Conservation (phyloP, 805 yeast genomes). For the Ogataea pini region DNA sequence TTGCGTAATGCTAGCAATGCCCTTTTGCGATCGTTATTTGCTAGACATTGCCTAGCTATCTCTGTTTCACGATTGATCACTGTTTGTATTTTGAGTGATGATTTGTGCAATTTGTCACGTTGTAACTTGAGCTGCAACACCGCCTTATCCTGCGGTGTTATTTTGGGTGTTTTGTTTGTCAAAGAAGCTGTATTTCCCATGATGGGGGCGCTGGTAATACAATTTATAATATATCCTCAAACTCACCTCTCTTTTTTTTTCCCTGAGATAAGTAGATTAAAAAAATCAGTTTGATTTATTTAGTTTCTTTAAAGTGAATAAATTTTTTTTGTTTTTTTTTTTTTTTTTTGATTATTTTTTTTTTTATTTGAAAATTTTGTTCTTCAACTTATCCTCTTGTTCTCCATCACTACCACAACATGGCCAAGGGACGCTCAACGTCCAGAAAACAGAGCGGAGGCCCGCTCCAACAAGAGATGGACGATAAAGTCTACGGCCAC, state of each 20-base stretch:
- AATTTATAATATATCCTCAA: too few relatives aligned
- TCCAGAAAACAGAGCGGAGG: conserved; percentile 23
- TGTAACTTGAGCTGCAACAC: conserved; percentile 84
- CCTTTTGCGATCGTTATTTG: conserved; percentile 51
- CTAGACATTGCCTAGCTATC: conserved; percentile 58
- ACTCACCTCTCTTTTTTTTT: too few relatives aligned
- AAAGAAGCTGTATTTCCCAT: conserved; percentile 39
- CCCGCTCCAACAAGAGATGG: conserved; percentile 40
- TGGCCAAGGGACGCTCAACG: conserved; percentile 23
- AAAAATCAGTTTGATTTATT: too few relatives aligned
- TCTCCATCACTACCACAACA: conserved; percentile 5
- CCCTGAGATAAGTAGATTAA: too few relatives aligned
- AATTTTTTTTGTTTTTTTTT: background rate
- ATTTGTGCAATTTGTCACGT: conserved; percentile 78
- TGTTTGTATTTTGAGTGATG: conserved; percentile 57
- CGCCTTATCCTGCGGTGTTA: conserved; percentile 85
- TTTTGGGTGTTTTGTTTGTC: conserved; percentile 57
- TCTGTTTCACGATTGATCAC: conserved; percentile 63
- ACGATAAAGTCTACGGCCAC: conserved; percentile 56
- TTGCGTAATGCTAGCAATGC: conserved; percentile 73
- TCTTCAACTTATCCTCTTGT: background rate
- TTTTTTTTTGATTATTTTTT: background rate
- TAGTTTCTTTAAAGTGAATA: background rate
- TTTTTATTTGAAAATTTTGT: background rate
- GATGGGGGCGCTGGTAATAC: background rate